phyloP scores from a whole-genome alignment of 2,329 filamentous ascomycete species.

The Nothophaeocryptopus gaeumannii region DNA sequence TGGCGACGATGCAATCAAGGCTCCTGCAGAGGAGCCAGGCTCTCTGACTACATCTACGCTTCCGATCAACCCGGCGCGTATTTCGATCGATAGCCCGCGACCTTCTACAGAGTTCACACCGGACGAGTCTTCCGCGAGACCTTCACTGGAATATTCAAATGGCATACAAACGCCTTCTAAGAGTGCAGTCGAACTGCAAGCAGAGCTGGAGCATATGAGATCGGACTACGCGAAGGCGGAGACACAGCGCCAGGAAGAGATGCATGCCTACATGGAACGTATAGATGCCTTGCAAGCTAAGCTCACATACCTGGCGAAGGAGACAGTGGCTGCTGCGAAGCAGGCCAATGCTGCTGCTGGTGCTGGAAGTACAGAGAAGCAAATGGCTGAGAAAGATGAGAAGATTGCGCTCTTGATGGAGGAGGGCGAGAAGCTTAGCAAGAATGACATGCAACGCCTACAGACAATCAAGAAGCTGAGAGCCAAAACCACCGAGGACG shows the following conservation, averaged over 20 bases:
- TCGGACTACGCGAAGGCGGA: conserved; percentile 52
- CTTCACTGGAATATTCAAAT: conserved; percentile 25
- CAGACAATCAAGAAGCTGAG: conserved; percentile 77
- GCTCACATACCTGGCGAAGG: conserved; percentile 79
- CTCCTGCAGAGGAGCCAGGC: conserved; percentile 6
- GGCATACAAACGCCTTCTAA: conserved; percentile 26
- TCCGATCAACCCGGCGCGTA: conserved; percentile 35
- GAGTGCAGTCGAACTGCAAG: conserved; percentile 39
- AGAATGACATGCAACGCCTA: conserved; percentile 80
- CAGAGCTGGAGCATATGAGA: conserved; percentile 49
- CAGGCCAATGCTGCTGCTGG: conserved; percentile 62
- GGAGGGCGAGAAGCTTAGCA: conserved; percentile 85
- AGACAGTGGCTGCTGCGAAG: conserved; percentile 72
- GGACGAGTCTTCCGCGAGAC: conserved; percentile 12
- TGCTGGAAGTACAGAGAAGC: conserved; percentile 68
- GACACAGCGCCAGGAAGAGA: conserved; percentile 71
- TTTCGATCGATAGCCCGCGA: conserved; percentile 31
- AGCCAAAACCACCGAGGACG: conserved; percentile 50
- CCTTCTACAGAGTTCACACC: conserved; percentile 21
- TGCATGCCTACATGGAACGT: conserved; percentile 77
- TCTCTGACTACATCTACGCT: conserved; percentile 32
- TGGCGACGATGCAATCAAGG: neutral
- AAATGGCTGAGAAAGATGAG: conserved; percentile 83
- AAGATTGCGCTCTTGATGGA: conserved; percentile 87
- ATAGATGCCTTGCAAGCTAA: conserved; percentile 92